Conservation (phyloP, 2,329 filamentous ascomycete genomes). For the Ophiocordyceps sinensis region DNA sequence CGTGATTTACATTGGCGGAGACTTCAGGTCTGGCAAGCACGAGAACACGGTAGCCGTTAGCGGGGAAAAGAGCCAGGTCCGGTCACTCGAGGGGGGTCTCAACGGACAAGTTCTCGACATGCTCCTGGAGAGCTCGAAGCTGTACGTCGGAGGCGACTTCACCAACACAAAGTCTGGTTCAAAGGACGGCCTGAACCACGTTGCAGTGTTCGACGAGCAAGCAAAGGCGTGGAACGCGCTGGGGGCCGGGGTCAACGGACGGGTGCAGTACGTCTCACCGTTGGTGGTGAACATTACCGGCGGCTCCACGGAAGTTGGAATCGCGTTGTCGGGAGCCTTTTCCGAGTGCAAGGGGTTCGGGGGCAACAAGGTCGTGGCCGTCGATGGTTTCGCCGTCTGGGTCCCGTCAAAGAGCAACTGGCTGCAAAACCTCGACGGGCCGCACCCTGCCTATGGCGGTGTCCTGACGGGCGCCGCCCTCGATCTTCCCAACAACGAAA, state of each 20-base stretch:
- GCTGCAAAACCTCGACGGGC: constrained; percentile 62
- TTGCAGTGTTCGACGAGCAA: constrained; percentile 60
- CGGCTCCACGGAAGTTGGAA: constrained; percentile 52
- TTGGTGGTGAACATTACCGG: constrained; percentile 65
- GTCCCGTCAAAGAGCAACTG: constrained; percentile 74
- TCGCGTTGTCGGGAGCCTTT: constrained; percentile 74
- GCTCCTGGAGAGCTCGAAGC: constrained; percentile 45
- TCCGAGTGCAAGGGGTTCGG: constrained; percentile 54
- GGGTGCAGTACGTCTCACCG: constrained; percentile 59
- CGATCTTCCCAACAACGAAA: constrained; percentile 45
- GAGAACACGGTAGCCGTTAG: constrained; percentile 67
- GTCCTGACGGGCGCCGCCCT: constrained; percentile 54
- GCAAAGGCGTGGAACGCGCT: constrained; percentile 62
- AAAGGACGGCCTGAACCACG: constrained; percentile 52
- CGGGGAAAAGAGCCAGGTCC: constrained; percentile 40
- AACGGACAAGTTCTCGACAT: constrained; percentile 66
- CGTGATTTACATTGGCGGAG: constrained; percentile 65
- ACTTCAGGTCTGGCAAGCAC: constrained; percentile 56
- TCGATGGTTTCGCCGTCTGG: constrained; percentile 78
- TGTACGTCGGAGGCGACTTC: constrained; percentile 82
- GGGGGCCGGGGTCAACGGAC: constrained; percentile 74
- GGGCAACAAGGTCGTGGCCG: constrained; percentile 43
- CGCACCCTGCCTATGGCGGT: constrained; percentile 55
- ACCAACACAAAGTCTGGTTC: constrained; percentile 52
- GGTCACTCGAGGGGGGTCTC: constrained; percentile 56